Base-by-base conservation (phyloP, 441 rosid genomes). In the Mallotus repandus region DNA sequence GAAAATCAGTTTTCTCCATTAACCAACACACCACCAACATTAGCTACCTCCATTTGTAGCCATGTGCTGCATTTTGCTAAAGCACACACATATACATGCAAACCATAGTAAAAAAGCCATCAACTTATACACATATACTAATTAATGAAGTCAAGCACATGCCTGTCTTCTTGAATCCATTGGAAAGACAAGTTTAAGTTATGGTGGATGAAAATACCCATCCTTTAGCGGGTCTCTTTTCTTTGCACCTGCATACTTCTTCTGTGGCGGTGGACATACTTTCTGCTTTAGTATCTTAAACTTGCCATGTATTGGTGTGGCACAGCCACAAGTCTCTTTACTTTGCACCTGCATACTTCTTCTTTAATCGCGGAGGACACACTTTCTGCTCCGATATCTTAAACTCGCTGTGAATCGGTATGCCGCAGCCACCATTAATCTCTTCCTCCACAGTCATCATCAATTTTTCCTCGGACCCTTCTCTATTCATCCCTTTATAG, bases 321-420 rank as follows among this genome's bases (percentile, higher is more conserved):
- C 49, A 58, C 77, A 76, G 4, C 77, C 80, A 13, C 15, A n/a
- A n/a, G 12, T 38, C 70, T 56, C 73, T 66, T 72, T 67, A 76
- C 73, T 71, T 78, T 57, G 75, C 66, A 22, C 49, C 5, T 29
- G 22, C 18, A 7, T 11, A 18, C 4, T 68, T 83, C 76, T 83
- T 83, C 79, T 64, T 83, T 9, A 79, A 84, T 4, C 78, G 86
- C 7, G 80, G 78, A 15, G 82, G 86, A 41, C 79, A 79, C 13
- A 35, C 69, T 15, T 6, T 65, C 43, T 49, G 58, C 70, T 46
- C 77, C 18, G 74, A 77, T 54, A 83, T 68, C 58, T 80, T 68
- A 49, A 32, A 78, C 59, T 80, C 83, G 9, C 52, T 59, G 5
- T 72, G 76, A 6, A 38, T 74, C 32, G 86, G 86, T 11, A 80